A percentile compares a stretch with the other conserved stretches of the same genome.
phyloP scores from a whole-genome alignment of 2,329 filamentous ascomycete species.

The Fusarium verrucosum region DNA sequence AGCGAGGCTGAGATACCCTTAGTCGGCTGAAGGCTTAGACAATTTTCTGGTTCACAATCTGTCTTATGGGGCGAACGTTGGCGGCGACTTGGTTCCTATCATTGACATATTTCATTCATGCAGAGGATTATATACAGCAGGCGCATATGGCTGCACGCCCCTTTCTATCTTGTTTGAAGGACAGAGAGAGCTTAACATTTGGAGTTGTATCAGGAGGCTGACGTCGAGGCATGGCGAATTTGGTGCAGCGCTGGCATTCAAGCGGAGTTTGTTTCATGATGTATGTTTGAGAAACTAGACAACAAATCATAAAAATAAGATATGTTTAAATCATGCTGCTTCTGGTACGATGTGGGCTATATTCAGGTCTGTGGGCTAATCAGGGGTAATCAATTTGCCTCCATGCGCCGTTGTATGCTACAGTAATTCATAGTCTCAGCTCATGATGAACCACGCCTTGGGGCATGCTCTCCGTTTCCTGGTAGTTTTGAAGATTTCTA shows the following conservation, averaged over 20 bases:
- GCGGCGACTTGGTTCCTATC: conserved; percentile 28
- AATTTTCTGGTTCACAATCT: conserved; percentile 41
- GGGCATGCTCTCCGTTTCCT: conserved; percentile 25
- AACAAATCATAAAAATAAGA: conserved; percentile 35
- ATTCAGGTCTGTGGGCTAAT: not conserved
- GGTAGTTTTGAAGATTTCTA: conserved; percentile 26
- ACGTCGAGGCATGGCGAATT: conserved; percentile 23
- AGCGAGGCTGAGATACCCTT: conserved; percentile 50
- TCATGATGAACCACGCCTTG: conserved; percentile 19
- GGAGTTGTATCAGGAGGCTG: conserved; percentile 17
- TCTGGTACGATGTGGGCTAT: not conserved
- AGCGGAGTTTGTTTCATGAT: conserved; percentile 32
- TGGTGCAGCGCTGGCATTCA: conserved; percentile 27
- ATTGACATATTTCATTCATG: conserved; percentile 27
- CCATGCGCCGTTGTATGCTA: conserved; percentile 22
- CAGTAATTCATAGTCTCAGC: not conserved
- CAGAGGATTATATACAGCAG: conserved; percentile 26
- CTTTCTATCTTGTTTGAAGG: conserved; percentile 22
- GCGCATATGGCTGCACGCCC: conserved; percentile 25
- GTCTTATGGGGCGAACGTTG: conserved; percentile 28
- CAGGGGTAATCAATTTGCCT: conserved; percentile 5
- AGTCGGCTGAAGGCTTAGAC: conserved; percentile 51
- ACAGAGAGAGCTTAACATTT: conserved; percentile 12
- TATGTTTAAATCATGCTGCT: conserved; percentile 18
- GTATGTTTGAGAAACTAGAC: conserved; percentile 28